Evolutionary conservation across 108 stramenopile species (phyloP).

Genomic region (Thalassiosira profunda): DNA sequence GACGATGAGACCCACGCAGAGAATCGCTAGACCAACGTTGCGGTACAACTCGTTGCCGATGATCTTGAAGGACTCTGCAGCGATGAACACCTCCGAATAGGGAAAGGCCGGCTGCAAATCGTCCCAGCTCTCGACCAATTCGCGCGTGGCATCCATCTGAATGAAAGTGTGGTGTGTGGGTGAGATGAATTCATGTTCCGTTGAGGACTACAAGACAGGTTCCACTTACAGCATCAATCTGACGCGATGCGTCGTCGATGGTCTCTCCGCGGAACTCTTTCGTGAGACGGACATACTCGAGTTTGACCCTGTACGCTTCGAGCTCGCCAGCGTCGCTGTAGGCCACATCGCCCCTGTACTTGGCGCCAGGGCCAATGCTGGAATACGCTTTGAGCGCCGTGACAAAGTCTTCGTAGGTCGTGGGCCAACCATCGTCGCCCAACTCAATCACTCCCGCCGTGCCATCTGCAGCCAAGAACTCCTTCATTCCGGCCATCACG

Average conservation of each 20-base stretch:
- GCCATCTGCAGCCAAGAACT: constrained; percentile 36
- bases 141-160: constrained; percentile 71
- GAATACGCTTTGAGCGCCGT: constrained; percentile 30
- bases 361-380: constrained; percentile 41
- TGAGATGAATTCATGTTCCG: too few species aligned
- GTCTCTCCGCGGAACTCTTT: constrained; percentile 44
- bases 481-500: constrained; percentile 54
- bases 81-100: constrained; percentile 53
- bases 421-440: constrained; percentile 61
- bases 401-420: constrained; percentile 57
- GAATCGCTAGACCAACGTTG: constrained; percentile 65
- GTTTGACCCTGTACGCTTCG: constrained; percentile 50
- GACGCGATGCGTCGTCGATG: constrained; percentile 62
- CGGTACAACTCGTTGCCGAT: constrained; percentile 57
- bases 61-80: constrained; percentile 68
- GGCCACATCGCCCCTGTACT: constrained; percentile 49
- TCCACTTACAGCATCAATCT: constrained; percentile 43
- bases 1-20: constrained; percentile 62
- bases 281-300: constrained; percentile 55
- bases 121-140: constrained; percentile 51
- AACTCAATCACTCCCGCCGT: constrained; percentile 28
- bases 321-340: constrained; percentile 38
- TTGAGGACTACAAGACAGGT: too few species aligned
- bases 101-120: constrained; percentile 45
- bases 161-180: too few species aligned